phyloP scores from a whole-genome alignment of 768 basidiomycete species.

The Macrolepiota fuliginosa region DNA sequence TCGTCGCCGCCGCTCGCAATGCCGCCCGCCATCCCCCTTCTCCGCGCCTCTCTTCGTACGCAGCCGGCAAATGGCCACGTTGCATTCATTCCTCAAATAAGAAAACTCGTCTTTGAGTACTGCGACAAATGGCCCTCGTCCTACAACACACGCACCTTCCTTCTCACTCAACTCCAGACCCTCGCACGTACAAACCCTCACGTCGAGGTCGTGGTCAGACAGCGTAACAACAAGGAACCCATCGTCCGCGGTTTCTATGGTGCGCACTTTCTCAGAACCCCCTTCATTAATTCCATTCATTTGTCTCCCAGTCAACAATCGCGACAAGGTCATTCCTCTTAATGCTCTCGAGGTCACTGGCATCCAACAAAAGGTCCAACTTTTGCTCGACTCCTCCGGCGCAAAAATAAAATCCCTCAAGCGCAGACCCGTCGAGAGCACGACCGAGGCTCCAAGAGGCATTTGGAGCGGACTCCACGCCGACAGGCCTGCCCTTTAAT shows the following conservation, averaged over 20 bases:
- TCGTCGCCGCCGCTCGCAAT: conserved; percentile 11
- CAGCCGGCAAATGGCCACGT: conserved; percentile 71
- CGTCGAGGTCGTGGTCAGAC: conserved; percentile 81
- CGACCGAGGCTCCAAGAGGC: conserved; percentile 77
- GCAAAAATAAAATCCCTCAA: conserved; percentile 82
- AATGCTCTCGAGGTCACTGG: conserved; percentile 71
- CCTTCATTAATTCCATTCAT: conserved; percentile 16
- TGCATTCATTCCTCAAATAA: conserved; percentile 72
- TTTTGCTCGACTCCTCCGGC: conserved; percentile 85
- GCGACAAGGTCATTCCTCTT: conserved; percentile 86
- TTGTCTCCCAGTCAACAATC: conserved; percentile 63
- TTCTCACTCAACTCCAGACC: conserved; percentile 58
- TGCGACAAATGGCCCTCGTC: conserved; percentile 84
- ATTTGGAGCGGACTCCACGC: conserved; percentile 91
- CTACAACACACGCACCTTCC: conserved; percentile 63
- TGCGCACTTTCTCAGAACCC: conserved; percentile 31
- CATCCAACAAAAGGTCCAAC: conserved; percentile 75
- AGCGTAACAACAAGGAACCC: conserved; percentile 73
- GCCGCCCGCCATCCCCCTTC: conserved; percentile 10
- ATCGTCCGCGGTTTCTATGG: conserved; percentile 84
- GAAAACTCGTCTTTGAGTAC: conserved; percentile 87
- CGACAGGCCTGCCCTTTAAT: conserved; percentile 53
- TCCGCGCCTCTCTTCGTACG: conserved; percentile 47
- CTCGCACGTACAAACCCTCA: conserved; percentile 76
- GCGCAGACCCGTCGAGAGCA: conserved; percentile 72